Evolutionary conservation across 2,329 filamentous ascomycete genomes (phyloP).

Genomic region (Pseudopyricularia cyperi): DNA sequence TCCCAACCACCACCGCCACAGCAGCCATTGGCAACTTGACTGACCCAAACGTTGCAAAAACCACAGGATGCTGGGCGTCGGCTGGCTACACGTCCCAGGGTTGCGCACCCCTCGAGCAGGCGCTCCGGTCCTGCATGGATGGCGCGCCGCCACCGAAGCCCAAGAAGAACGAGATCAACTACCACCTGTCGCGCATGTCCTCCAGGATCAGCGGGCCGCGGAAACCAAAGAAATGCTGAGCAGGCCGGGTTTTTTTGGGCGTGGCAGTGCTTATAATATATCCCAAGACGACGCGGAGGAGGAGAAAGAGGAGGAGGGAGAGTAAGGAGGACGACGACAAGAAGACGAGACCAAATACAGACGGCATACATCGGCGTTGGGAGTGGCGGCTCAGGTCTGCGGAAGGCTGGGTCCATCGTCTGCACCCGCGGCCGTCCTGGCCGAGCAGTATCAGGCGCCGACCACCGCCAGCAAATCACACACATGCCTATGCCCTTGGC

Average conservation of each 20-base stretch:
- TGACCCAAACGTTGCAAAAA: background rate
- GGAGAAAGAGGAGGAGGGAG: background rate
- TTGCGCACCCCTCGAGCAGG: constrained; percentile 45
- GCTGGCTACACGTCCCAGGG: constrained; percentile 53
- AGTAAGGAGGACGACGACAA: no score
- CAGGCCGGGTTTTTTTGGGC: background rate
- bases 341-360: no score
- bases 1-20: background rate
- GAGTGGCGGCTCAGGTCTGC: no score
- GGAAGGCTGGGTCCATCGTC: no score
- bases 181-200: constrained; percentile 72
- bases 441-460: no score
- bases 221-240: constrained; percentile 22
- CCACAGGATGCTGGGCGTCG: constrained; percentile 70
- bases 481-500: no score
- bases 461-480: no score
- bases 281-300: background rate
- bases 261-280: background rate
- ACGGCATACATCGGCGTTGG: no score
- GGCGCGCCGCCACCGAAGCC: constrained; percentile 39
- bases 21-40: background rate
- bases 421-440: no score
- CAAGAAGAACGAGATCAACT: constrained; percentile 73
- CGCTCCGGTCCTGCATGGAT: constrained; percentile 67
- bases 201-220: constrained; percentile 49